phyloP scores from a whole-genome alignment of 2,329 filamentous ascomycete genomes.

The Tolypocladium nubicola region DNA sequence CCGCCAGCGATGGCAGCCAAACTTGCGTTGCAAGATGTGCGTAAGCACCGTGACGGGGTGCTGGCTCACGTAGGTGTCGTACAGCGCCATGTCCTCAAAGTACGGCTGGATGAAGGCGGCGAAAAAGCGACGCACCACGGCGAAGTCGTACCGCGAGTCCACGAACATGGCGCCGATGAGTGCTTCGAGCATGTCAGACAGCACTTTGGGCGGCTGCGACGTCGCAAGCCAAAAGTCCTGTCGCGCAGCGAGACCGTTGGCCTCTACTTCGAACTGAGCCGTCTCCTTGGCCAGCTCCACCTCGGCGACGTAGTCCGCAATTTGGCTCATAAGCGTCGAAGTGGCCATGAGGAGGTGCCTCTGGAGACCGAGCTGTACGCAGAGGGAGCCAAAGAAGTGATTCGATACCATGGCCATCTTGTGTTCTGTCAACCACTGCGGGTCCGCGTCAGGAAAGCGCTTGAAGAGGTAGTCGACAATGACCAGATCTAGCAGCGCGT shows the following conservation, averaged over 20 bases:
- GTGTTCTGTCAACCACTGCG: slow-evolving; percentile 96
- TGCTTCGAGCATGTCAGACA: slow-evolving; percentile 82
- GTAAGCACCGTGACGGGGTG: slow-evolving; percentile 72
- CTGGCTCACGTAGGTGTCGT: slow-evolving; percentile 77
- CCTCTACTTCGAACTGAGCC: slow-evolving; percentile 20
- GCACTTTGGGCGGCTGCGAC: slow-evolving; percentile 56
- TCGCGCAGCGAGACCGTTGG: slow-evolving; percentile 17
- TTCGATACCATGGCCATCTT: slow-evolving; percentile 99
- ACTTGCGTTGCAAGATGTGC: slow-evolving; percentile 50
- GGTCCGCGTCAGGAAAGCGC: slow-evolving; percentile 66
- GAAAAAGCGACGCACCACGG: slow-evolving; percentile 68
- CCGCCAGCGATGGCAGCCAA: slow-evolving; percentile 53
- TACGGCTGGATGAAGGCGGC: slow-evolving; percentile 60
- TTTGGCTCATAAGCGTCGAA: slow-evolving; percentile 26
- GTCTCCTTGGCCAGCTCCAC: slow-evolving; percentile 39
- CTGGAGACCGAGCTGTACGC: slow-evolving; percentile 69
- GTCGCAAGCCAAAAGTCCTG: slow-evolving; percentile 60
- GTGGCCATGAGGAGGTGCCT: slow-evolving; percentile 54
- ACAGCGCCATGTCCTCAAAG: slow-evolving; percentile 78
- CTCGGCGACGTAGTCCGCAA: slow-evolving; percentile 45
- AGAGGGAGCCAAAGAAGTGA: slow-evolving; percentile 77
- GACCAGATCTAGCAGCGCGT: slow-evolving; percentile 77
- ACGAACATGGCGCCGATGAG: slow-evolving; percentile 88
- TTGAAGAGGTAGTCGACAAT: slow-evolving; percentile 77
- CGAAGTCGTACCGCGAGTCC: slow-evolving; percentile 72